A percentile compares a stretch with the other conserved stretches of the same genome.
These are phyloP conservation scores for Trichoderma aggressivum DNA, from an alignment of 2,329 filamentous ascomycete genomes.

Conservation along the genomic window DNA sequence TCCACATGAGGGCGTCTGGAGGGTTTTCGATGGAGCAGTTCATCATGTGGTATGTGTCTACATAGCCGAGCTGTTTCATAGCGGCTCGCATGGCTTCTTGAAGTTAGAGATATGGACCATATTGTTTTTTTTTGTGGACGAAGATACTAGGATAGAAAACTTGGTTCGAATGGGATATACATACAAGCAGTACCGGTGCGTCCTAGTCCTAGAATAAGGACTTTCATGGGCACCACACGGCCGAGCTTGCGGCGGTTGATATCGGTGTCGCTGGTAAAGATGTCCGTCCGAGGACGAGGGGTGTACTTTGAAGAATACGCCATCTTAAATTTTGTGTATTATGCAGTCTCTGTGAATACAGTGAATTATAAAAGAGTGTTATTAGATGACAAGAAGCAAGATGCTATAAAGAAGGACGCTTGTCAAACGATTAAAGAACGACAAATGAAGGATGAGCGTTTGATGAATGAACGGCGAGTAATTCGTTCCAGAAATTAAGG, in stretches of 20 bases:
- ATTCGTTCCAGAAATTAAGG: neutral
- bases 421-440: neutral
- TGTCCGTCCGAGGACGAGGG: slow-evolving; percentile 49
- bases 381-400: neutral
- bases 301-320: slow-evolving; percentile 31
- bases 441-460: neutral
- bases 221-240: slow-evolving; percentile 62
- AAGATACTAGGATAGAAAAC: neutral
- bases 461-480: neutral
- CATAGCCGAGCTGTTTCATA: slow-evolving; percentile 62
- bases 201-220: slow-evolving; percentile 66
- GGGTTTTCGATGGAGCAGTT: slow-evolving; percentile 61
- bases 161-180: slow-evolving; percentile 21
- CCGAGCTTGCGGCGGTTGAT: slow-evolving; percentile 64
- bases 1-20: slow-evolving; percentile 63
- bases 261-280: slow-evolving; percentile 63
- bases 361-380: neutral
- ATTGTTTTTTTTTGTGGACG: neutral
- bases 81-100: slow-evolving; percentile 58
- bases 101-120: neutral
- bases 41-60: slow-evolving; percentile 73
- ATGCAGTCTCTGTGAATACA: neutral
- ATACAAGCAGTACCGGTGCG: slow-evolving; percentile 68
- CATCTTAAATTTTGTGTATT: slow-evolving; percentile 23
- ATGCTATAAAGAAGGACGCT: neutral